phyloP scores from a whole-genome alignment of 2,329 filamentous ascomycete species.

The Sporothrix curviconia region DNA sequence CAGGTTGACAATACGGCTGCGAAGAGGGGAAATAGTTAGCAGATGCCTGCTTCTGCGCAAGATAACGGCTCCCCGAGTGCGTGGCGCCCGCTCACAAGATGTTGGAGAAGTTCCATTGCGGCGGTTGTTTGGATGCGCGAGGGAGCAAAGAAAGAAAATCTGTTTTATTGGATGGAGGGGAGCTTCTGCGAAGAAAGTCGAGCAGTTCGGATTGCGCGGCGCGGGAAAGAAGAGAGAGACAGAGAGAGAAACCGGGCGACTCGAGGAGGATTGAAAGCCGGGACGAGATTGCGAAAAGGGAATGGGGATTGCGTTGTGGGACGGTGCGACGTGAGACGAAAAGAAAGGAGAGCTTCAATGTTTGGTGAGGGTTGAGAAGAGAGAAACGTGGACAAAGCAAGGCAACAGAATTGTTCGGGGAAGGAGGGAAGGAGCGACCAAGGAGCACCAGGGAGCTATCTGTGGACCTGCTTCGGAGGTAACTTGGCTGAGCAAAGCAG shows the following conservation, averaged over 20 bases:
- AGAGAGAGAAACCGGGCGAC: not conserved
- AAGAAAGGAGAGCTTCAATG: too few species aligned
- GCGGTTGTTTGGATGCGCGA: not conserved
- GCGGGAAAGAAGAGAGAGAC: not conserved
- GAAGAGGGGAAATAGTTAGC: constrained; percentile 10
- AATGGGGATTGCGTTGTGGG: not conserved
- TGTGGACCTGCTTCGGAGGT: not conserved
- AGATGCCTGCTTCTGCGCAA: not conserved
- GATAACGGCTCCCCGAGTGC: not conserved
- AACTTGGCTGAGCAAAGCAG: not conserved
- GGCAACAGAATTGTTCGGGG: constrained; percentile 5
- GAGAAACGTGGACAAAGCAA: constrained; percentile 1
- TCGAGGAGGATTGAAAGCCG: not conserved
- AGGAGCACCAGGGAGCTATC: not conserved
- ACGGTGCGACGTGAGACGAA: not conserved
- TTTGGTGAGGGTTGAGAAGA: not conserved
- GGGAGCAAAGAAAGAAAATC: too few species aligned
- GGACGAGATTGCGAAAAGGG: too few species aligned
- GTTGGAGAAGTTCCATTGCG: constrained; percentile 66
- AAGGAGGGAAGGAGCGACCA: not conserved
- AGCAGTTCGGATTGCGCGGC: too few species aligned
- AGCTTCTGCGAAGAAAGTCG: too few species aligned
- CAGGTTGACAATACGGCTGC: constrained; percentile 90
- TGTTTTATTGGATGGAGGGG: too few species aligned
- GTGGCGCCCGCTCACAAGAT: constrained; percentile 62